Percentiles rank a stretch among this genome's conserved stretches.
Evolutionary conservation across 495 filamentous ascomycete genomes (phyloP).

Genomic region (Penicillium angulare): DNA sequence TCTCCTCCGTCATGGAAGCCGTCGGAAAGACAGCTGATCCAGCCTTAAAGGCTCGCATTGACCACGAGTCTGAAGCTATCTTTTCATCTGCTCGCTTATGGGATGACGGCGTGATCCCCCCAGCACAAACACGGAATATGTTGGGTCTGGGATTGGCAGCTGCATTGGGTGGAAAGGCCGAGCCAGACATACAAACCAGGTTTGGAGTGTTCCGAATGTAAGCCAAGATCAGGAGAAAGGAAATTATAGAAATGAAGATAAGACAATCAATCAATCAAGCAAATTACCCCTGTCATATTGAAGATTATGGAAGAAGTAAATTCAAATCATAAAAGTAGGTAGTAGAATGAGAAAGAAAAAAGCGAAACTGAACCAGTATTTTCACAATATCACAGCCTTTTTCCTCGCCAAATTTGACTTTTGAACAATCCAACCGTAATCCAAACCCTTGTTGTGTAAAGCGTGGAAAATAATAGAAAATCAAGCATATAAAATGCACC

Average conservation of each 20-base stretch:
- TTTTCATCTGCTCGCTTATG: slow-evolving; percentile 88
- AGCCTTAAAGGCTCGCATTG: slow-evolving; percentile 78
- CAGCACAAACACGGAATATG: slow-evolving; percentile 79
- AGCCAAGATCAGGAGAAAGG: not conserved
- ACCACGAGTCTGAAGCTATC: slow-evolving; percentile 82
- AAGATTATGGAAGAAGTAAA: not conserved
- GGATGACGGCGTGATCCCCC: slow-evolving; percentile 95
- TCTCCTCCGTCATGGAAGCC: slow-evolving; percentile 89
- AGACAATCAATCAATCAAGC: slow-evolving; percentile 10
- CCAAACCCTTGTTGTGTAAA: slow-evolving; percentile 5
- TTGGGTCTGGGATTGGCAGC: slow-evolving; percentile 79
- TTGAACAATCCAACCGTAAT: not conserved
- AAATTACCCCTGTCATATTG: not conserved
- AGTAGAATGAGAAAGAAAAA: slow-evolving; percentile 12
- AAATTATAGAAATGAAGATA: slow-evolving; percentile 4
- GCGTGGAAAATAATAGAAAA: not conserved
- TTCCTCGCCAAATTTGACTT: slow-evolving; percentile 9
- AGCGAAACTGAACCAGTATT: not conserved
- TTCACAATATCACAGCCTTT: slow-evolving; percentile 10
- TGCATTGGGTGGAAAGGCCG: slow-evolving; percentile 65
- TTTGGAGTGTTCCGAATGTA: slow-evolving; percentile 99
- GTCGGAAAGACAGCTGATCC: slow-evolving; percentile 84
- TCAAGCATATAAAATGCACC: not conserved
- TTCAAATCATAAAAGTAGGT: slow-evolving; percentile 1
- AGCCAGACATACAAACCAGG: slow-evolving; percentile 60